These are phyloP conservation scores for Aspergillus brunneoviolaceus DNA, from an alignment of 2,329 filamentous ascomycete genomes.

Conservation along the genomic window DNA sequence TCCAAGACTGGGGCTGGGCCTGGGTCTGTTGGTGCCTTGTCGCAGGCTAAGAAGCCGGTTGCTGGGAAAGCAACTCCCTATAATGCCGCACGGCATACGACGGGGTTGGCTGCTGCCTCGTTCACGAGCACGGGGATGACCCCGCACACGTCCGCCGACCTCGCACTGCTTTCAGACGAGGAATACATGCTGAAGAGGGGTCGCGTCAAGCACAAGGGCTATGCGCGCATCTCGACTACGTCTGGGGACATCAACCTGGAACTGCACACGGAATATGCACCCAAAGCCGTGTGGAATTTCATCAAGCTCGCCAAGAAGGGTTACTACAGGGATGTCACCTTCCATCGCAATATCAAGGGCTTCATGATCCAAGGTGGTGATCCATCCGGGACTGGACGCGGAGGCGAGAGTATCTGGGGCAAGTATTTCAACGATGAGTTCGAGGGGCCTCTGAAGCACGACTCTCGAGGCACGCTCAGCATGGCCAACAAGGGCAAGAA, in stretches of 20 bases:
- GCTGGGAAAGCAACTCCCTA: slow-evolving; percentile 55
- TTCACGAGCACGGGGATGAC: slow-evolving; percentile 95
- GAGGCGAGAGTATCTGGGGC: slow-evolving; percentile 88
- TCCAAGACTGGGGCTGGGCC: slow-evolving; percentile 24
- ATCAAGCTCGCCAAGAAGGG: slow-evolving; percentile 81
- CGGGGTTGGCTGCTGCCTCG: slow-evolving; percentile 84
- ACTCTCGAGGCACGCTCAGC: slow-evolving; percentile 72
- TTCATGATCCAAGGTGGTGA: slow-evolving; percentile 99
- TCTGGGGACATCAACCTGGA: slow-evolving; percentile 84
- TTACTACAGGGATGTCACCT: slow-evolving; percentile 80
- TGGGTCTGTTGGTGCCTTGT: slow-evolving; percentile 3
- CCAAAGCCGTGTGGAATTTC: slow-evolving; percentile 96
- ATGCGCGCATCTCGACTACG: slow-evolving; percentile 84
- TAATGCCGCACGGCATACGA: slow-evolving; percentile 89
- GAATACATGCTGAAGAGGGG: slow-evolving; percentile 94
- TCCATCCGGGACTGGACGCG: slow-evolving; percentile 85
- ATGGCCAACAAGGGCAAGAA: slow-evolving; percentile 99
- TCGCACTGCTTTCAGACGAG: slow-evolving; percentile 85
- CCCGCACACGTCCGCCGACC: slow-evolving; percentile 82
- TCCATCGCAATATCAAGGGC: slow-evolving; percentile 90
- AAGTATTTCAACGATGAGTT: slow-evolving; percentile 94
- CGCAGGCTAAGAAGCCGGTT: slow-evolving; percentile 27
- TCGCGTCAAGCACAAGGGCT: slow-evolving; percentile 85
- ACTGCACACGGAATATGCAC: slow-evolving; percentile 85
- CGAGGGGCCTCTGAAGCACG: slow-evolving; percentile 83